Evolutionary conservation across 2,329 filamentous ascomycete species (phyloP).

Genomic region (Fusarium sp.): DNA sequence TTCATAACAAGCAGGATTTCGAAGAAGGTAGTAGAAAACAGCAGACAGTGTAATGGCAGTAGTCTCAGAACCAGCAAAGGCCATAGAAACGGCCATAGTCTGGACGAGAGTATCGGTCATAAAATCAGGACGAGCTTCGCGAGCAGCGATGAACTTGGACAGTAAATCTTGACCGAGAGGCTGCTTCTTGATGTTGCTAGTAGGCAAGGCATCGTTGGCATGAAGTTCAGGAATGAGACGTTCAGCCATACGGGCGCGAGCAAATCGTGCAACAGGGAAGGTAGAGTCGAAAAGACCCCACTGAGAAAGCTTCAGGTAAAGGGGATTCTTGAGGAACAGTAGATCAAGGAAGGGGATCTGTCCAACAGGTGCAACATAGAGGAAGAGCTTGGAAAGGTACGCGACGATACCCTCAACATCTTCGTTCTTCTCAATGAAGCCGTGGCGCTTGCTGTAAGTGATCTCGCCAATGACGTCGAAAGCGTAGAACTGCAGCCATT

Average conservation of each 20-base stretch:
- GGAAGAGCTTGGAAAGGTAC: slow-evolving; percentile 72
- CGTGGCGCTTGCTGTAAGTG: slow-evolving; percentile 79
- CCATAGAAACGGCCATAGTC: slow-evolving; percentile 78
- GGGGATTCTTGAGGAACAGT: slow-evolving; percentile 78
- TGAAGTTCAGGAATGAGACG: slow-evolving; percentile 63
- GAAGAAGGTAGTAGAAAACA: slow-evolving; percentile 80
- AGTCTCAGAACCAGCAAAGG: slow-evolving; percentile 81
- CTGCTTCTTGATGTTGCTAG: slow-evolving; percentile 51
- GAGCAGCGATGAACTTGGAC: slow-evolving; percentile 77
- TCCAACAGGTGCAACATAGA: slow-evolving; percentile 79
- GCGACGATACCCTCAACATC: slow-evolving; percentile 80
- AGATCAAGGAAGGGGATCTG: slow-evolving; percentile 80
- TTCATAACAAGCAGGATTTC: slow-evolving; percentile 66
- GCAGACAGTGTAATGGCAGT: slow-evolving; percentile 79
- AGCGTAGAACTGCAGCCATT: slow-evolving; percentile 83
- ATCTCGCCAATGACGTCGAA: slow-evolving; percentile 85
- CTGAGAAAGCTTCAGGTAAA: slow-evolving; percentile 75
- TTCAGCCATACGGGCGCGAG: slow-evolving; percentile 73
- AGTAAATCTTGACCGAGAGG: slow-evolving; percentile 69
- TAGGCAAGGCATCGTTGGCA: slow-evolving; percentile 48
- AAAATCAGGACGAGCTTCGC: slow-evolving; percentile 74
- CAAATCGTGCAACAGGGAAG: slow-evolving; percentile 80
- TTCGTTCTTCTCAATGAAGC: slow-evolving; percentile 78
- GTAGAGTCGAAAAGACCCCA: slow-evolving; percentile 75
- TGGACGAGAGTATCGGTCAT: slow-evolving; percentile 78